phyloP scores from a whole-genome alignment of 805 yeast genomes.

The Lipomyces anomalus region DNA sequence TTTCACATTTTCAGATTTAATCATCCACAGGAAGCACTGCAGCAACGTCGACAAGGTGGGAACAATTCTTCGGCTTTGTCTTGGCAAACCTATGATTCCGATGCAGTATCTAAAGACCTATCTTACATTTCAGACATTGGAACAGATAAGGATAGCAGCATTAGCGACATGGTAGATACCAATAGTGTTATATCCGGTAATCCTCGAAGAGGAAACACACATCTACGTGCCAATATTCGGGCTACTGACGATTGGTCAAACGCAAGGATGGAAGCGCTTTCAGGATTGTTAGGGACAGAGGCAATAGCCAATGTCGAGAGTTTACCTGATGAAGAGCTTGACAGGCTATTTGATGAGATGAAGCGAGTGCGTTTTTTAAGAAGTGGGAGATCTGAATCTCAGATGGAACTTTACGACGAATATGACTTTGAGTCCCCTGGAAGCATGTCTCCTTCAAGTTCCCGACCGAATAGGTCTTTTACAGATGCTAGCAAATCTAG shows the following conservation, averaged over 20 bases:
- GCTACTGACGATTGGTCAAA: conserved; percentile 15
- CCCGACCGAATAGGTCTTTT: too few relatives aligned
- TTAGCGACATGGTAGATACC: too few relatives aligned
- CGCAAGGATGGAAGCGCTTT: conserved; percentile 20
- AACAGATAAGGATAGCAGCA: too few relatives aligned
- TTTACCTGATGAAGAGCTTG: conserved; percentile 20
- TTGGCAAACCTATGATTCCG: neutral
- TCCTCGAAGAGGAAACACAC: conserved; percentile 10
- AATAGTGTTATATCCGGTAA: conserved; percentile 11
- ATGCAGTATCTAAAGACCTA: too few relatives aligned
- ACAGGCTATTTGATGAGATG: conserved; percentile 20
- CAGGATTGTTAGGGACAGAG: conserved; percentile 14
- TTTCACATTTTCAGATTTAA: conserved; percentile 28
- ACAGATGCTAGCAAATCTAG: too few relatives aligned
- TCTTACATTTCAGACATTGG: conserved; percentile 7
- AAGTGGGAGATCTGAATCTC: conserved; percentile 13
- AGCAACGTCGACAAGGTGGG: conserved; percentile 5
- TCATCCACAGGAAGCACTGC: conserved; percentile 21
- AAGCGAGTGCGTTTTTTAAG: conserved; percentile 16
- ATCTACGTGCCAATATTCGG: conserved; percentile 4
- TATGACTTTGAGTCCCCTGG: conserved; percentile 10
- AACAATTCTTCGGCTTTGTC: too few relatives aligned
- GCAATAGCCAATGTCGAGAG: conserved; percentile 7
- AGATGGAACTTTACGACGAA: conserved; percentile 7
- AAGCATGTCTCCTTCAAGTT: conserved; percentile 8